Base-by-base conservation (phyloP, 495 filamentous ascomycete genomes). In the Xylona heveae region DNA sequence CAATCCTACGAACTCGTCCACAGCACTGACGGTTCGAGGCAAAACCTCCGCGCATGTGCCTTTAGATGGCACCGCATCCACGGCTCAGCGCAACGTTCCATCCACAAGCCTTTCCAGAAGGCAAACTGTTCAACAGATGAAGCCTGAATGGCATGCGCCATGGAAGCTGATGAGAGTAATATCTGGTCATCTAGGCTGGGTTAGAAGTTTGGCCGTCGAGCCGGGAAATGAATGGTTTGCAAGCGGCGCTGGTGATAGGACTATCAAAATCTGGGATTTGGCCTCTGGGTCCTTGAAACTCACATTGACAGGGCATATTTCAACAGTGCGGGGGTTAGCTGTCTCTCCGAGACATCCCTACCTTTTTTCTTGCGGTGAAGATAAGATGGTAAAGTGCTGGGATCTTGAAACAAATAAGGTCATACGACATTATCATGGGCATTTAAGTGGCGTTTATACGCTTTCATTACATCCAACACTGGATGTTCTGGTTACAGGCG, bases 301-400 rank as follows among this genome's bases (percentile, higher is more conserved):
- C 31, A 95, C 90, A 2, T 57, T 99, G 19, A 99, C 90, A 2
- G 90, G 90, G 18, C 90, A 99, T 51, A 99, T 99, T 38, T 91
- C 81, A 24, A 90, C 85, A 5, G 90, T 99, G 10, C 73, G 90
- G 28, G 90, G 90, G 5, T 59, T 99, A 30, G 90, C 85, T 0
- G 78, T 99, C 5, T 92, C 82, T 3, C 78, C 83, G 10, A 61
- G 90, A 31, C 90, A 99, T 51, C 90, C 90, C 2, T 99, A 99
- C 49, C 66, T 99, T 21, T 99, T 95, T 53, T 91, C 80, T 9
- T 95, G 90, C 43, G 90, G 79, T 31, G 90, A 99, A 52, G 90
- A 99, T 51, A 99, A 99, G 64, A 94, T 92, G 82, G 90, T 99
- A 22, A 95, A 95, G 54, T 95, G 90, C 58, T 99, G 90, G 90